Conservation (phyloP, 163 green algal genomes). For the Chlamydomonas reinhardtii region DNA sequence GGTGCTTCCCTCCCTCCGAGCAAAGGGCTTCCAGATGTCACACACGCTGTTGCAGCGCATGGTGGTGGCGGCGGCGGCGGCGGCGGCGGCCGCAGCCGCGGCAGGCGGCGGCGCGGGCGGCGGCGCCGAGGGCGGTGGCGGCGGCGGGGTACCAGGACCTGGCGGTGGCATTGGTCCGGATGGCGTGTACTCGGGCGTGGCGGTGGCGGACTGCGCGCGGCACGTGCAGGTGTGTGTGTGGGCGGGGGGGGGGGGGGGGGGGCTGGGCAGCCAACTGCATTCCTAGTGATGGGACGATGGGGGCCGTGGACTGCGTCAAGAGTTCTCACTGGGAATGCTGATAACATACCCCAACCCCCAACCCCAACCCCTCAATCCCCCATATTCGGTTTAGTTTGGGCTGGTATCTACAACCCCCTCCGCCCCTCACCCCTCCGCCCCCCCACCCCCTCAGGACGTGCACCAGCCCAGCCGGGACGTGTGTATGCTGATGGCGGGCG, state of each 20-base stretch:
- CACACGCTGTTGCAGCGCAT: slow-evolving; percentile 48
- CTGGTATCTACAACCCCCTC: too few relatives aligned
- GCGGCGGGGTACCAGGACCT: too few relatives aligned
- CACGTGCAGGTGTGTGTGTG: slow-evolving; percentile 37
- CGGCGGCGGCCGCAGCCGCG: too few relatives aligned
- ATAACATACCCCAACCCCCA: too few relatives aligned
- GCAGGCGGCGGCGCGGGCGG: too few relatives aligned
- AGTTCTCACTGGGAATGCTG: too few relatives aligned
- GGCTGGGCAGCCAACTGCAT: neutral
- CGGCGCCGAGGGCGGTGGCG: too few relatives aligned
- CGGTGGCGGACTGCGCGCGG: slow-evolving; percentile 31
- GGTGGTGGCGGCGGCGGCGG: neutral
- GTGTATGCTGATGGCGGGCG: slow-evolving; percentile 45
- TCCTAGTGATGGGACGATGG: too few relatives aligned
- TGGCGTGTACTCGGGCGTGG: slow-evolving; percentile 29
- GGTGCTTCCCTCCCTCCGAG: slow-evolving; percentile 25
- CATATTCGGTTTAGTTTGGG: too few relatives aligned
- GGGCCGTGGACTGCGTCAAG: too few relatives aligned
- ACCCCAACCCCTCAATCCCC: too few relatives aligned
- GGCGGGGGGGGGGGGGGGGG: neutral
- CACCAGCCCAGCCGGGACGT: slow-evolving; percentile 45
- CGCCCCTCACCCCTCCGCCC: too few relatives aligned
- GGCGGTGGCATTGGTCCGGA: neutral
- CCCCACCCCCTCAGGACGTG: slow-evolving; percentile 8
- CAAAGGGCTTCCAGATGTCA: slow-evolving; percentile 41